Evolutionary conservation across 2,329 filamentous ascomycete species (phyloP), one percentile per base, ranked within the genome.

Genomic region (Plectosphaerella cucumerina): DNA sequence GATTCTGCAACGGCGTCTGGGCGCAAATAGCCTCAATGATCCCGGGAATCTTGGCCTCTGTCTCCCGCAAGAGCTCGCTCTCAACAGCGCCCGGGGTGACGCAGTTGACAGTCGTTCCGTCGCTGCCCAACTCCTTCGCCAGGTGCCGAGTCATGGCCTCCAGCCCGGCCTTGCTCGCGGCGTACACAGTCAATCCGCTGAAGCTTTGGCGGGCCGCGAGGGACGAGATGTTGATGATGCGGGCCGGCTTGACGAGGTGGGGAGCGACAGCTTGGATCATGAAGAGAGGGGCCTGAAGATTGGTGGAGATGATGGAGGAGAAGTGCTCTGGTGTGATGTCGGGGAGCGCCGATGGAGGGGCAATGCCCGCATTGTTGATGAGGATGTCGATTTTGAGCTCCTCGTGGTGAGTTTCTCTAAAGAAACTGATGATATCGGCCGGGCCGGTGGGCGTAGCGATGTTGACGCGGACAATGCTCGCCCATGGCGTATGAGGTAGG

Each of bases 161-260:
- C 14, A 52, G 15, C 5, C 47, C 50, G 11, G 50, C 50, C 6
- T 52, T 52, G 9, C 41, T 45, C 18, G 50, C 22, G 6, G 42
- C 18, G 26, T 52, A 49, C 6, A 52, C 41, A 18, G 41, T 52
- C 2, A 48, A 34, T 6, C 42, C 44, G 3, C 33, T 17, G 23
- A 49, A 52, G 47, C 31, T 33, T 15, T 41, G 37, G 12, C 50
- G 50, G 3, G 47, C 50, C 6, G 47, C 50, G 42, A 52, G 22
- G 23, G 50, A 52, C 4, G 41, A 44, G 34, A 52, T 47, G n/a
- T 52, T 50, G 42, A 52, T 26, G 35, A 52, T 52, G 34, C 50
- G 50, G 8, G 47, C 50, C 15, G 43, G 33, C 1, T 39, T 33
- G 18, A 41, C 41, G 22, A 52, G 50, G 18, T 10, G 42, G 2